Evolutionary conservation across 2,329 filamentous ascomycete species (phyloP).

Genomic region (Colletotrichum higginsianum): DNA sequence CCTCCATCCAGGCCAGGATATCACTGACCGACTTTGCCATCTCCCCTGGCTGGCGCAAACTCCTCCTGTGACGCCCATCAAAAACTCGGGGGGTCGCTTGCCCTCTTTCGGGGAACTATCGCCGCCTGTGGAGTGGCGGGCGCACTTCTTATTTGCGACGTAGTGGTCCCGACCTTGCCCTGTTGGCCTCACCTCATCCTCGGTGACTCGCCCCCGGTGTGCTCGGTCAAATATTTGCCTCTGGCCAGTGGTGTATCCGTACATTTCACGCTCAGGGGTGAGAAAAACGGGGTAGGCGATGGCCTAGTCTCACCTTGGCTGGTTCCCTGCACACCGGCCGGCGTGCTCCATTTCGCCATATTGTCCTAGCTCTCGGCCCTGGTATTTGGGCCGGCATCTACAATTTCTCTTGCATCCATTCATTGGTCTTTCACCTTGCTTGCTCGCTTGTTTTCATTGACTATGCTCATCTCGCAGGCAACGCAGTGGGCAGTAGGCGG

Average conservation of each 20-base stretch:
- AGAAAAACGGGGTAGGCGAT: conserved; percentile 24
- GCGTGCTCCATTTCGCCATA: conserved; percentile 18
- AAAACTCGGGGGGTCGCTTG: conserved; percentile 19
- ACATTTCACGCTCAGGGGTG: conserved; percentile 6
- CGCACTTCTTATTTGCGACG: neutral
- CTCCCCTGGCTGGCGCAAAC: neutral
- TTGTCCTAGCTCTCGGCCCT: conserved; percentile 24
- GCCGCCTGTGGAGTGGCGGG: neutral
- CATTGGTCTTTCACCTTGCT: conserved; percentile 35
- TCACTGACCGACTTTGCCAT: conserved; percentile 13
- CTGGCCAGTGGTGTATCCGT: neutral
- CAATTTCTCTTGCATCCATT: conserved; percentile 30
- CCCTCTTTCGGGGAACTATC: neutral
- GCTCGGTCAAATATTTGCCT: conserved; percentile 28
- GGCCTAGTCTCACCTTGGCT: conserved; percentile 38
- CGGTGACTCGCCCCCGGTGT: conserved; percentile 22
- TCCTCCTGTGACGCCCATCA: neutral
- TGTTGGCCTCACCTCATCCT: conserved; percentile 5
- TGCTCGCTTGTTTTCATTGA: conserved; percentile 44
- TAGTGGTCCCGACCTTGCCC: neutral
- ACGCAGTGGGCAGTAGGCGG: conserved; percentile 30
- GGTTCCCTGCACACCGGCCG: conserved; percentile 29
- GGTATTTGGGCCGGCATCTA: conserved; percentile 29
- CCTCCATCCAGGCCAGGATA: conserved; percentile 8
- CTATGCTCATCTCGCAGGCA: conserved; percentile 47